Percentiles rank a stretch among this genome's conserved stretches.
phyloP scores from a whole-genome alignment of 345 rosid genomes.

The Boechera divaricarpa region DNA sequence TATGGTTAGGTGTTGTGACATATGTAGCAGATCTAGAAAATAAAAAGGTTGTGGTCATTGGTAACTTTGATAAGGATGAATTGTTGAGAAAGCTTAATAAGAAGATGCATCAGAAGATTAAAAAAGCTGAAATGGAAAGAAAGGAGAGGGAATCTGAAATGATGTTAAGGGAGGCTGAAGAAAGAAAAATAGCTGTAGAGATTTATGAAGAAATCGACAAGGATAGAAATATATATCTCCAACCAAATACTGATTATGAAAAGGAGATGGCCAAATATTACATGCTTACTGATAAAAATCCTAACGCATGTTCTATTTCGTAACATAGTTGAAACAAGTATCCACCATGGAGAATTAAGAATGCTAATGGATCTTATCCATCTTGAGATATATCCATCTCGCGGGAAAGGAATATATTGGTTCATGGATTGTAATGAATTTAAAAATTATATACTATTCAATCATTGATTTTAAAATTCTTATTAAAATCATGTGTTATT shows the following conservation, averaged over 20 bases:
- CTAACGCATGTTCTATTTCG: background rate
- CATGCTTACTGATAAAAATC: background rate
- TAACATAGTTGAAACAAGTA: background rate
- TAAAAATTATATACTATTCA: too few species aligned
- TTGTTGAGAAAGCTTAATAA: background rate
- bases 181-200: background rate
- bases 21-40: background rate
- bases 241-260: background rate
- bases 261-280: background rate
- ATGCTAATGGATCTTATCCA: background rate
- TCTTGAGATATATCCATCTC: background rate
- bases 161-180: background rate
- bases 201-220: background rate
- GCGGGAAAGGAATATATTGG: too few species aligned
- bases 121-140: background rate
- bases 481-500: too few species aligned
- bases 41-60: constrained; percentile 14
- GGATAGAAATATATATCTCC: background rate
- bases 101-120: background rate
- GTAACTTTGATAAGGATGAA: constrained; percentile 18
- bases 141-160: background rate
- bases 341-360: background rate
- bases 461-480: too few species aligned
- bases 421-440: too few species aligned
- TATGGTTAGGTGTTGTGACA: constrained; percentile 19